A percentile compares a stretch with the other conserved stretches of the same genome.
Evolutionary conservation across 345 rosid genomes (phyloP).

Genomic region (Xanthoceras sorbifolium): DNA sequence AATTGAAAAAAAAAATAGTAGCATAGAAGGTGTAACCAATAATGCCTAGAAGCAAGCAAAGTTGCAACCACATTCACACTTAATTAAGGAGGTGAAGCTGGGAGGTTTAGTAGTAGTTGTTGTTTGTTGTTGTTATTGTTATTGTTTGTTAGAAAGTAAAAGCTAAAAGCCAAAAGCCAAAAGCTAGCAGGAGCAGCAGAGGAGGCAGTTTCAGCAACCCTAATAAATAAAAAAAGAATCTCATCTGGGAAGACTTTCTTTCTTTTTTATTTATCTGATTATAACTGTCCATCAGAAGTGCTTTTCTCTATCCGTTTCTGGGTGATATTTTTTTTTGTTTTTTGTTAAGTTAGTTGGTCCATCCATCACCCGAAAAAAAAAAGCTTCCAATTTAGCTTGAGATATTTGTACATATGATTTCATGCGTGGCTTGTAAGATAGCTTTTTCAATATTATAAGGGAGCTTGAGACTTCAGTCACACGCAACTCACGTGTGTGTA

Average conservation of each 20-base stretch:
- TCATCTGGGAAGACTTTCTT: no score
- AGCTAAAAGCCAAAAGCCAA: not conserved
- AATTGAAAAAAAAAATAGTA: no score
- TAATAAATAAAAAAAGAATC: no score
- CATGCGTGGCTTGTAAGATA: slow-evolving; percentile 32
- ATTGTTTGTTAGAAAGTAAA: no score
- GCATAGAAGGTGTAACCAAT: slow-evolving; percentile 15
- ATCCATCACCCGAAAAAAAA: not conserved
- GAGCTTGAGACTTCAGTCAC: not conserved
- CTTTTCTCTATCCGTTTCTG: not conserved
- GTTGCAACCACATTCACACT: not conserved
- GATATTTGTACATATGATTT: not conserved
- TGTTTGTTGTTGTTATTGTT: not conserved
- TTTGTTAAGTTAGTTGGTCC: slow-evolving; percentile 13
- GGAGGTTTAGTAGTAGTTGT: not conserved
- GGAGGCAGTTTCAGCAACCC: not conserved
- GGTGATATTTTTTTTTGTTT: not conserved
- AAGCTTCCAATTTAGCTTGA: not conserved
- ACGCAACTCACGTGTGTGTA: slow-evolving; percentile 33
- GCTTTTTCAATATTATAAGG: no score
- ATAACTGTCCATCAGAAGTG: no score
- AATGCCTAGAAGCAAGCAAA: slow-evolving; percentile 8
- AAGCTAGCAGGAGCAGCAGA: not conserved
- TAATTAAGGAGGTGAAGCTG: not conserved
- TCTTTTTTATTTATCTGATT: no score